Base-by-base conservation (phyloP, 179 eudicot genomes). In the Spergularia azorica region DNA sequence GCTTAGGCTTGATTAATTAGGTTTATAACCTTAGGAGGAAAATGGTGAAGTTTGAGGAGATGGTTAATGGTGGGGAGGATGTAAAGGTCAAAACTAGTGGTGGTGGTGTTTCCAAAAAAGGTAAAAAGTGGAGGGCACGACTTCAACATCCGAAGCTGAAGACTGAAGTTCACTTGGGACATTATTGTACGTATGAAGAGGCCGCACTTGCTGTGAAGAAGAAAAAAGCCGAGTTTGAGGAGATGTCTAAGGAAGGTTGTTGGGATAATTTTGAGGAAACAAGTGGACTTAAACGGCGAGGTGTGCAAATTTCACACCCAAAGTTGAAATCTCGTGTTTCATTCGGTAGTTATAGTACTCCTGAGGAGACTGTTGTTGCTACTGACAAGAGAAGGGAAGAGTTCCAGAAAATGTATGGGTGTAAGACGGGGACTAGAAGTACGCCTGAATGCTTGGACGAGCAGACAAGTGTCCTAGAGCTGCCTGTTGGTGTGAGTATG, bases 171-270 rank as follows among this genome's bases (percentile, higher is more conserved):
- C 2, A 10, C 32, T 38, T 71, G 65, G 75, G 75, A 9, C 10
- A 0, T 36, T 56, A 36, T 36, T 57, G 32, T 39, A 57, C 36
- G 8, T 64, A 52, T 36, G 75, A 71, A 59, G 65, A 71, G 65
- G 75, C 75, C 57, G 75, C 54, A 59, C 63, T 71, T 56, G 75
- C 20, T 71, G 63, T 71, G 36, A 10, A 16, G 9, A 71, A 41
- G 54, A 71, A 71, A 11, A 71, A 18, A 18, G 32, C 48, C 21
- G 75, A 71, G 64, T 39, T 56, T 57, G 16, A 10, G 74, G 63
- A 56, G 50, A 71, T 36, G 64, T 57, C 38, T 6, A 55, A 71
- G 63, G 63, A 46, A 5, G 63, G 21, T 41, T 20, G 9, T 9
- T 21, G 10, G 11, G 52, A 10, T 67, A 51, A 54, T 52, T 51